Base-by-base conservation (phyloP, 148 eudicot genomes). In the Nyssa sinensis region DNA sequence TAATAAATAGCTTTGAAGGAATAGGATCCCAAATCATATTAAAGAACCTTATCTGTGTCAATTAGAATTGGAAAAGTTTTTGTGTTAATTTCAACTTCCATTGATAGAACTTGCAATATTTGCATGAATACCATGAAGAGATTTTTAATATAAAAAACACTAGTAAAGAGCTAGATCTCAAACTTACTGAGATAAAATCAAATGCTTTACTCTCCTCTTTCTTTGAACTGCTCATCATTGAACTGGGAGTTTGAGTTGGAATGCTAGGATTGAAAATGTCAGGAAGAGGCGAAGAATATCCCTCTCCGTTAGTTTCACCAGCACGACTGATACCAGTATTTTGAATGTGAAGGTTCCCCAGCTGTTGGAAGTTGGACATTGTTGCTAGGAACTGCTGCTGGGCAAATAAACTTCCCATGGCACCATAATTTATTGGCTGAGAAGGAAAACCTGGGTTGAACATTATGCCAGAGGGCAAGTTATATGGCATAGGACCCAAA, bases 181-280 rank as follows among this genome's bases (percentile, higher is more conserved):
- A 24, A 75, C 90, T 88, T 85, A 94, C 98, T 71, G 96, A 90
- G 81, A 94, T 92, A 75, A 94, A 94, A 84, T 94, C 98, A 84
- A 94, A 94, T 31, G 97, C 97, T 85, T 80, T 94, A 16, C 88
- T 84, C 0, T 94, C 98, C 81, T 92, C 97, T 80, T 87, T 91
- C 83, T 85, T 87, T 7, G 97, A 84, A 78, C 80, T 77, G 66
- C 84, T 91, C 85, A 88, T 81, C 44, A 82, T 78, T 31, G 90
- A 77, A 62, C 81, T 86, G 12, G 97, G 81, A 78, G 86, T 76
- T 85, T 92, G 93, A 80, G 79, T 67, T 1, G 89, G 81, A 71
- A 88, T 53, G 67, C 63, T 74, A 33, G 97, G 85, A 68, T 90
- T 92, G 73, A 94, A 94, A 82, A 94, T 85, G 84, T 92, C 97